Base-by-base conservation (phyloP, 208 protist species). In the Acanthamoeba lenticulata region DNA sequence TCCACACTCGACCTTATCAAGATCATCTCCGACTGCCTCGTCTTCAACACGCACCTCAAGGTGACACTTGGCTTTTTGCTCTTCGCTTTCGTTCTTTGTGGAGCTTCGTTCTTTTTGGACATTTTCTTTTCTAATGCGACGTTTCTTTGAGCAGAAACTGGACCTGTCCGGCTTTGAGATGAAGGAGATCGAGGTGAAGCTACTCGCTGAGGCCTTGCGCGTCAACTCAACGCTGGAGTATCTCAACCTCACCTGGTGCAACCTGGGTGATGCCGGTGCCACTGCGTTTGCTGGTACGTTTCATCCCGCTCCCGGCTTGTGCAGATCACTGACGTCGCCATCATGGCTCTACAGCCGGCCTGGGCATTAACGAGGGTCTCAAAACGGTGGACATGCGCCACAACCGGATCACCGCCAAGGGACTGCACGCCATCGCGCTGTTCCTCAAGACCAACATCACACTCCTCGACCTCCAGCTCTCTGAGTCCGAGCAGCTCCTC, bases 11-110 rank as follows among this genome's bases (percentile, higher is more conserved):
- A 90, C 15, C 49, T 90, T 17, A 67, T 90, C 42, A 90, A 90
- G 81, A 57, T 90, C 36, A 44, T 90, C 52, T 90, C 81, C 47
- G 52, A 90, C 34, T 90, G 81, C 36, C 47, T 90, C 15, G 52
- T 90, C 52, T 90, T 90, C 49, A 90, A 90, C 52, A 90, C 81
- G 9, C 81, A 90, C 49, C 81, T 90, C 52, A 90, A 90, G 52
- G 81, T 90, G 17, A n/a, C 11, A 32, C 1, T 24, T 4, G 1
- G 3, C n/a, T 85, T 55, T 27, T 29, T 85, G 27, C 40, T 40
- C 74, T 85, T 85, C 65, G 27, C 17, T 85, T 55, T 85, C 52
- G 32, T 34, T 90, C 49, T 65, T 90, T 40, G 9, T 89, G 24
- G 15, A 29, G n/a, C n/a, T 57, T 45, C 72, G 13, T 49, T 27